Evolutionary conservation across 208 protist species (phyloP), one percentile per base, ranked within the genome.

Genomic region (Leishmania major): DNA sequence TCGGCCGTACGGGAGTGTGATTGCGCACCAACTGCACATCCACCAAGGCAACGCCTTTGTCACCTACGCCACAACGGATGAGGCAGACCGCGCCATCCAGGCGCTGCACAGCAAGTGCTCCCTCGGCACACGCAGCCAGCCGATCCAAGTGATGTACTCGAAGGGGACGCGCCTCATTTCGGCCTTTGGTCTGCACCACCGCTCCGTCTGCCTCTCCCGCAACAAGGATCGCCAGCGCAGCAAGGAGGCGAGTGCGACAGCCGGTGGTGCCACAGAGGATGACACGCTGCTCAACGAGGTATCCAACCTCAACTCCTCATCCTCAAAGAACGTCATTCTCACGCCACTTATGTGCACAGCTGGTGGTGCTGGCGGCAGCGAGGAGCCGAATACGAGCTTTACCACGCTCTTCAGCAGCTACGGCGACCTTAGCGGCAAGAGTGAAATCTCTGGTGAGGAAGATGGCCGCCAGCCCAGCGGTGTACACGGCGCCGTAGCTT

Each of bases 81-180:
- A 93, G 78, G 93, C 93, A 0, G 93, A 96, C 73, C 85, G 81
- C 47, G 93, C 91, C 31, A 96, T 96, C 49, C 81, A 86, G 49
- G 84, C 89, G 0, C 85, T 95, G 64, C 93, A 96, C 67, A 79
- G 86, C 40, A 81, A 83, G 43, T 94, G 92, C 72, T 86, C 84
- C 72, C 90, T 96, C 83, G 90, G 88, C 40, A 81, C 77, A 15
- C 86, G 91, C 28, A 91, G 90, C 53, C 88, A 90, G 73, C 90
- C 90, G 25, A 89, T 95, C 31, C 93, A 96, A 80, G 91, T 96
- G 60, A 90, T 89, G 47, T 96, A 96, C 87, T 93, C 90, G 71
- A 88, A 84, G 47, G 84, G 85, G 53, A 93, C 85, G 3, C 88
- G 92, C 22, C 70, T 87, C 51, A 92, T 94, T 55, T 94, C 91